Evolutionary conservation across 139 green algal genomes (phyloP).

Genomic region (Spirogloea muscicola): DNA sequence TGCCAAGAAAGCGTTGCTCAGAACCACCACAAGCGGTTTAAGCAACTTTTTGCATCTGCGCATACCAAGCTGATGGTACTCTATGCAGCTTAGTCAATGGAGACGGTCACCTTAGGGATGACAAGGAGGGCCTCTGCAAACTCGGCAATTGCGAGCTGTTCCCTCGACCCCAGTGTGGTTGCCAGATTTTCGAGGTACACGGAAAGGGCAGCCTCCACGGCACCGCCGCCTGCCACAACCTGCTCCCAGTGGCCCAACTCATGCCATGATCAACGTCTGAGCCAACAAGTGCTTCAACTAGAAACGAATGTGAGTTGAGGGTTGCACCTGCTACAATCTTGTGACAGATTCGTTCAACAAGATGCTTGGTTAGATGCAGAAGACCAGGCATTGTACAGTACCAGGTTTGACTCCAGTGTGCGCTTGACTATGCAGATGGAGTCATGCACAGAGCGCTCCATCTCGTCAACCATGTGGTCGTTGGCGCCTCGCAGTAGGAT

Average conservation of each 20-base stretch:
- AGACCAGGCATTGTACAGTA: no score
- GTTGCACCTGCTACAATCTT: no score
- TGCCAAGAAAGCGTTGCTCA: no score
- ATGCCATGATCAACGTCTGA: no score
- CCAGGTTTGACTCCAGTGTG: slow-evolving; percentile 85
- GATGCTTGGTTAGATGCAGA: no score
- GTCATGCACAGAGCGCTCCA: slow-evolving; percentile 95
- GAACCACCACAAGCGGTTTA: no score
- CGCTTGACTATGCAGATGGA: slow-evolving; percentile 97
- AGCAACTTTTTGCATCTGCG: no score
- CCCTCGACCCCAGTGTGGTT: slow-evolving; percentile 81
- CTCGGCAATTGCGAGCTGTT: slow-evolving; percentile 95
- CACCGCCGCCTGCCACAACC: slow-evolving; percentile 70
- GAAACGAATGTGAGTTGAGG: no score
- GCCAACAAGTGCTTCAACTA: no score
- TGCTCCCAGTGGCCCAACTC: no score
- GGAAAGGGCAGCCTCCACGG: slow-evolving; percentile 85
- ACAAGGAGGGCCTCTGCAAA: slow-evolving; percentile 82
- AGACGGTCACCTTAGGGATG: slow-evolving; percentile 56
- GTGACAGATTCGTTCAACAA: no score
- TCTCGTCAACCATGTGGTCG: slow-evolving; percentile 98
- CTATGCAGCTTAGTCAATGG: neutral
- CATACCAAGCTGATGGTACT: neutral
- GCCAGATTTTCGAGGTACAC: slow-evolving; percentile 93
- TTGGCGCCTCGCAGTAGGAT: slow-evolving; percentile 94